Conservation (phyloP, 75 land plant genomes). For the Pinus tabuliformis region DNA sequence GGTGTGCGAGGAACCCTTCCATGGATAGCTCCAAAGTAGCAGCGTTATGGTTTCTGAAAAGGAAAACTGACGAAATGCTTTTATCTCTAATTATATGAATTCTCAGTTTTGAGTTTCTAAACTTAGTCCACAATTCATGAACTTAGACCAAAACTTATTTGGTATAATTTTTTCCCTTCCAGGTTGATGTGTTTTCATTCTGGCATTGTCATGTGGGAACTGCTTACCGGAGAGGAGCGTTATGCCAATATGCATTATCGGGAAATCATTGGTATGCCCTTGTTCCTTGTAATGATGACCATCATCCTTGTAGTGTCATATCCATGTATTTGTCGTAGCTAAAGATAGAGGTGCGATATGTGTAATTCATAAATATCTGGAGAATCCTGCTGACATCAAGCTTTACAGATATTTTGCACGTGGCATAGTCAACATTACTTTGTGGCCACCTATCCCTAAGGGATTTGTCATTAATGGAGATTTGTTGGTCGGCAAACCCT, state of each 20-base stretch:
- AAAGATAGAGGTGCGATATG: not conserved
- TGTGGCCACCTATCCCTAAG: conserved; percentile 58
- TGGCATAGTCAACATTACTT: conserved; percentile 69
- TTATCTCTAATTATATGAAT: not conserved
- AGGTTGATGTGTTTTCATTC: conserved; percentile 99
- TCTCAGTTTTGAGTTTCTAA: not conserved
- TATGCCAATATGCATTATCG: conserved; percentile 95
- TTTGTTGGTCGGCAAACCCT: conserved; percentile 70
- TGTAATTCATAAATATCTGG: not conserved
- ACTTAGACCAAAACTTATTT: not conserved
- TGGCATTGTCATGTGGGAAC: conserved; percentile 98
- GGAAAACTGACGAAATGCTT: conserved; percentile 23
- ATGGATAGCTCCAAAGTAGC: conserved; percentile 99
- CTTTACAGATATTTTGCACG: conserved; percentile 25
- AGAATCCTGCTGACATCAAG: not conserved
- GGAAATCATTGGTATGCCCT: conserved; percentile 76
- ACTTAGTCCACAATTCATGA: not conserved
- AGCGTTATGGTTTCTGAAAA: conserved; percentile 81
- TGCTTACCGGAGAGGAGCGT: conserved; percentile 95
- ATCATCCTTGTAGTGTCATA: not conserved
- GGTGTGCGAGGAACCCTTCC: conserved; percentile 96
- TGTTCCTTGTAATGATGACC: not conserved
- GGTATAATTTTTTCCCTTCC: conserved; percentile 7
- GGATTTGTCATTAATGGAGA: conserved; percentile 55
- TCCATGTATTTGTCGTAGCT: not conserved